Base-by-base conservation (phyloP, 345 rosid genomes). In the Luvunga scandens region DNA sequence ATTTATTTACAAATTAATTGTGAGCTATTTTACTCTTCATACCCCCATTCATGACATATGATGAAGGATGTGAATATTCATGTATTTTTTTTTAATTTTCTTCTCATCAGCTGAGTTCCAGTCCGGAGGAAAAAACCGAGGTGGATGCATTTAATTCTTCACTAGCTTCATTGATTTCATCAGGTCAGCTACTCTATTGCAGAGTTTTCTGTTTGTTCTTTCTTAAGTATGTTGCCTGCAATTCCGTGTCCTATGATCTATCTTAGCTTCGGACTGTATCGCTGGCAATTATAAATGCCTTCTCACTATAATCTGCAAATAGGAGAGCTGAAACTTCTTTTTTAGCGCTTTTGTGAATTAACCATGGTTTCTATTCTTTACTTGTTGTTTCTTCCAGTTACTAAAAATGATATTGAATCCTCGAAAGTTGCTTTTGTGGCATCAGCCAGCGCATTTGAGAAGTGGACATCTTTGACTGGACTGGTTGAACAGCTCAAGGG, bases 381-480 rank as follows among this genome's bases (percentile, higher is more conserved):
- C 6, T 48, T 28, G 45, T 48, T 28, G 63, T 33, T 55, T 39
- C 19, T 73, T 42, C 88, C 92, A 93, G 99, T 93, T 78, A 82
- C 75, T 9, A 72, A 83, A 86, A 93, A 88, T 33, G 96, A 95
- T 81, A 72, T 89, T 28, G 92, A 91, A 75, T 91, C 95, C 82
- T 92, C 98, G 53, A 95, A 93, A 84, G 66, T 78, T 0, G 93
- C 97, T 31, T 93, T 92, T 75, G 91, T 92, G 64, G 83, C 89
- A 61, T 92, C 98, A 27, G 98, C 98, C 68, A 77, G 84, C 36
- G 98, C 98, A 63, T 87, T 92, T 75, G 97, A 92, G 89, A 89
- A 89, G 85, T 93, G 98, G 98, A 87, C 90, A 30, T 62, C 83
- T 74, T 88, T 91, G 84, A 88, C 94, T 2, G 97, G 98, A 57